Evolutionary conservation across 2,329 filamentous ascomycete genomes (phyloP).

Genomic region (Elsinoe fawcettii): DNA sequence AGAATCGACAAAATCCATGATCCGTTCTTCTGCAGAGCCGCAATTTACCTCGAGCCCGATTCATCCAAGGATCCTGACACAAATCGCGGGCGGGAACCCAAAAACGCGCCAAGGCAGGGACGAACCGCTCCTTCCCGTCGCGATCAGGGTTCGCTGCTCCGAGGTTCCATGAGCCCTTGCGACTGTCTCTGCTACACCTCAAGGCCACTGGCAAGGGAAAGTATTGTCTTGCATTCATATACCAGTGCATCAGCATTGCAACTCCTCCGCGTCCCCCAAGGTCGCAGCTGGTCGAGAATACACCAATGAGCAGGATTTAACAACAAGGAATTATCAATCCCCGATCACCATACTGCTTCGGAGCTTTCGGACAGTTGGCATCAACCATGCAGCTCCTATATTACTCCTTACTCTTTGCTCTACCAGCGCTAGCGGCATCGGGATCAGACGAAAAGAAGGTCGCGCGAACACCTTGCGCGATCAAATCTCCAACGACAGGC

Average conservation of each 20-base stretch:
- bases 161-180: background rate
- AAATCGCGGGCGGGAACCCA: background rate
- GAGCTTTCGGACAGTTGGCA: constrained; percentile 5
- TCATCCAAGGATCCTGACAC: background rate
- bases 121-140: background rate
- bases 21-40: background rate
- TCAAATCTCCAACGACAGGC: constrained; percentile 52
- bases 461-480: constrained; percentile 51
- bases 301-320: background rate
- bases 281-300: background rate
- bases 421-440: constrained; percentile 31
- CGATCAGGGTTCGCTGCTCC: background rate
- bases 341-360: background rate
- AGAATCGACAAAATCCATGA: constrained; percentile 1
- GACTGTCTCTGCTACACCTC: background rate
- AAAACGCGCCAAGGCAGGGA: constrained; percentile 1
- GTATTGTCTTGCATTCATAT: background rate
- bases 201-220: background rate
- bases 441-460: constrained; percentile 30
- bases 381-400: constrained; percentile 27
- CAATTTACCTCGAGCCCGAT: background rate
- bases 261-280: background rate
- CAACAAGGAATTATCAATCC: background rate
- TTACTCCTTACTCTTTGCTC: constrained; percentile 28
- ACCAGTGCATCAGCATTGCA: background rate